phyloP scores from a whole-genome alignment of 352 stramenopile genomes.

The Pythium insidiosum region DNA sequence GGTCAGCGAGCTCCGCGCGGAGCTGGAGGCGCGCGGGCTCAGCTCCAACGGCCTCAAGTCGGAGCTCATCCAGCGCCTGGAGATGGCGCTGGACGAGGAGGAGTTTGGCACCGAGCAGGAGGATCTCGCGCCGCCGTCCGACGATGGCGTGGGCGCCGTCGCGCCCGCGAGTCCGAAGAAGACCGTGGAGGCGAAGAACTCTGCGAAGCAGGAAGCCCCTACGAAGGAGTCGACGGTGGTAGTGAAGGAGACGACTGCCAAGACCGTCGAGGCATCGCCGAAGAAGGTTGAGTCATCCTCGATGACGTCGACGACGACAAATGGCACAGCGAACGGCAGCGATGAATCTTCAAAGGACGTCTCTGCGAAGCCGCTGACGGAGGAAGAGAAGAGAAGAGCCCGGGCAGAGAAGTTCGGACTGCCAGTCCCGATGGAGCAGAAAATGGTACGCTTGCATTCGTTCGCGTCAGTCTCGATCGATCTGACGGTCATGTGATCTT shows the following conservation, averaged over 20 bases:
- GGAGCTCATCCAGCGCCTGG: conserved; percentile 84
- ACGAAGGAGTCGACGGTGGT: conserved; percentile 10
- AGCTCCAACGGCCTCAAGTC: conserved; percentile 85
- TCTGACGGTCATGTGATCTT: background rate
- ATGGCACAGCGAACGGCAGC: background rate
- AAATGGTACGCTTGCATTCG: conserved; percentile 33
- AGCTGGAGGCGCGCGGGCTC: conserved; percentile 70
- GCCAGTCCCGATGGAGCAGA: conserved; percentile 58
- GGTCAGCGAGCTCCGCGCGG: conserved; percentile 81
- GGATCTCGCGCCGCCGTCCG: conserved; percentile 37
- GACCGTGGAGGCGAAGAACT: conserved; percentile 1
- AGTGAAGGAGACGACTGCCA: background rate
- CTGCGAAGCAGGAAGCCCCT: conserved; percentile 8
- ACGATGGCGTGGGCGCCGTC: conserved; percentile 1
- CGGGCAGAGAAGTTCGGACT: conserved; percentile 79
- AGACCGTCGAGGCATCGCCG: conserved; percentile 6
- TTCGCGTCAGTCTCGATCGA: background rate
- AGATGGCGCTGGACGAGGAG: conserved; percentile 83
- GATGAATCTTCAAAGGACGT: conserved; percentile 8
- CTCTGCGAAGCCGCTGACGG: conserved; percentile 29
- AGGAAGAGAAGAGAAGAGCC: conserved; percentile 72
- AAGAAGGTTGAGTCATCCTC: background rate
- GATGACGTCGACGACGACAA: background rate
- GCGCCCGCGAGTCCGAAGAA: conserved; percentile 15
- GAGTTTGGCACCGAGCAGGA: conserved; percentile 78